Conservation (phyloP, 1,139 yeast species). For the Blastobotrys malaysiensis region DNA sequence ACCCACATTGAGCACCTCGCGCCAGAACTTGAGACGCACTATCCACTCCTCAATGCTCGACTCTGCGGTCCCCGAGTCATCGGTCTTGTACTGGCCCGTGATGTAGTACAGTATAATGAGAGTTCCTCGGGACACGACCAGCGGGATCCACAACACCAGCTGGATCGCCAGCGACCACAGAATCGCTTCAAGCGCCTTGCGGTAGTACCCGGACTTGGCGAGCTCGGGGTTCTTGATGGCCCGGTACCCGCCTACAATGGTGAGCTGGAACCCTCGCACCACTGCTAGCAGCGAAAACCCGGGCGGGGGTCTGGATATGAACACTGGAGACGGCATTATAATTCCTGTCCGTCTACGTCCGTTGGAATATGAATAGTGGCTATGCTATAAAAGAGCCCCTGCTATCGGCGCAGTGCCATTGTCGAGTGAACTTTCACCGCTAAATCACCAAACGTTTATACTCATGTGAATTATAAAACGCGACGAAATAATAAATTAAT, state of each 20-base stretch:
- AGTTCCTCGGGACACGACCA: constrained; percentile 19
- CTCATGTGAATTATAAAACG: background rate
- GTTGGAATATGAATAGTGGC: too few relatives aligned
- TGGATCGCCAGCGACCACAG: constrained; percentile 38
- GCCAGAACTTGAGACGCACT: constrained; percentile 33
- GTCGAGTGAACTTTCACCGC: too few relatives aligned
- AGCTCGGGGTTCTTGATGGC: constrained; percentile 44
- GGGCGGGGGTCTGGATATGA: constrained; percentile 45
- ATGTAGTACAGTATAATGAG: constrained; percentile 21
- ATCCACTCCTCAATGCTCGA: constrained; percentile 12
- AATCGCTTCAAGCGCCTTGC: constrained; percentile 36
- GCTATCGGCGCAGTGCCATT: too few relatives aligned
- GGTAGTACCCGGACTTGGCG: constrained; percentile 34
- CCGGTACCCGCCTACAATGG: constrained; percentile 45
- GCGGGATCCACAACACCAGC: constrained; percentile 37
- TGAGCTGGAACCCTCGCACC: constrained; percentile 50
- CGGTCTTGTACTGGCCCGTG: constrained; percentile 17
- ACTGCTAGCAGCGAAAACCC: constrained; percentile 46
- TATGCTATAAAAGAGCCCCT: too few relatives aligned
- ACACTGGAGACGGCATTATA: constrained; percentile 50
- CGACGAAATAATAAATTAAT: background rate
- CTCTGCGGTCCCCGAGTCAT: too few relatives aligned
- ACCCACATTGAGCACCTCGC: constrained; percentile 41
- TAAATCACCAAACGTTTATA: too few relatives aligned
- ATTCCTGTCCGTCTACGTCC: too few relatives aligned